Base-by-base conservation (phyloP, 2,329 filamentous ascomycete genomes). In the Ophiostoma himal-ulmi region DNA sequence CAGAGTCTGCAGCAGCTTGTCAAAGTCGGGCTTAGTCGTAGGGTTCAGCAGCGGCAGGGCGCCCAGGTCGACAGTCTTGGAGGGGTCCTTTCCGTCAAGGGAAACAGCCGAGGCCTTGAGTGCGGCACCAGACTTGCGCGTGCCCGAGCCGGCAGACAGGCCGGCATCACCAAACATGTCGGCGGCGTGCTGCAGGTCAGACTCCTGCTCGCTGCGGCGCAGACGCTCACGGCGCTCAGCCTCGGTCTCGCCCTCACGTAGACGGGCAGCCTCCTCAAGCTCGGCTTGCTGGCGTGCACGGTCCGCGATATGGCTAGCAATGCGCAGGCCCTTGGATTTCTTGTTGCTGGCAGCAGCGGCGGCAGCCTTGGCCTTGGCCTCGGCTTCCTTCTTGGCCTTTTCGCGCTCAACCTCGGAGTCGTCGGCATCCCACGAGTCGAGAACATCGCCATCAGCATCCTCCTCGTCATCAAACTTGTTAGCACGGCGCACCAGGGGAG, bases 351-450 rank as follows among this genome's bases (percentile, higher is more conserved):
- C 92, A 8, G 93, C 93, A 77, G 93, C 92, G 64, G 91, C 94
- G 0, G 94, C 93, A 37, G 92, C 93, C 81, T 96, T 96, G 71
- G 91, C 92, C 81, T 96, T 96, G 69, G 88, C 91, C 78, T 92
- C 94, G 6, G 86, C 90, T 68, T 89, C 93, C 83, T 94, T 95
- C 81, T 91, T 91, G 37, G 88, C 92, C 85, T 98, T 99, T 81
- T 97, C 94, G 77, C 93, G 91, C 84, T 99, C 95, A 76, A 89
- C 94, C 77, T 99, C 95, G 73, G 93, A 97, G 82, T 99, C 95
- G 78, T 98, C 95, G 75, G 92, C 94, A 77, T 98, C 94, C 95
- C 95, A 99, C 44, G 92, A 94, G 72, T 99, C 95, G 77, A 97
- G 87, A 71, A 98, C 94, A 81, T 96, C 92, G 75, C 84, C 84